Conservation (phyloP, 768 basidiomycete species). For the Trametes coccinea region DNA sequence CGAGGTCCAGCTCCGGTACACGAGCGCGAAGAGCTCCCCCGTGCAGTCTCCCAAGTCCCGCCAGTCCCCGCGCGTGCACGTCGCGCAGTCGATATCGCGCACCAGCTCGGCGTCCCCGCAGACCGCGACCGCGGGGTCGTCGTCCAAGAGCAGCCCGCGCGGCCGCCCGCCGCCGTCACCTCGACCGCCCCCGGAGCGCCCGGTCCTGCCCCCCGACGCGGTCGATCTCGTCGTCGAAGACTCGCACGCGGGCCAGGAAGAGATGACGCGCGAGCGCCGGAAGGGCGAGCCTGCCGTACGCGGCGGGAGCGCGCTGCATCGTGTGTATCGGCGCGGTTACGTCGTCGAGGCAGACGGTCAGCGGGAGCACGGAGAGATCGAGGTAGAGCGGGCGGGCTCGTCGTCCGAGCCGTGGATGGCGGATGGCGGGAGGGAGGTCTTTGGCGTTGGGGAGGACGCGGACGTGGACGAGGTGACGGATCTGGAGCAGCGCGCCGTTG, state of each 20-base stretch:
- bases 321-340: slow-evolving; percentile 57
- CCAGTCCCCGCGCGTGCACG: slow-evolving; percentile 16
- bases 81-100: slow-evolving; percentile 7
- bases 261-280: slow-evolving; percentile 52
- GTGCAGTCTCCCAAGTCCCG: slow-evolving; percentile 22
- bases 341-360: slow-evolving; percentile 40
- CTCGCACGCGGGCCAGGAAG: slow-evolving; percentile 51
- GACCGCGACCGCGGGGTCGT: slow-evolving; percentile 15
- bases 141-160: slow-evolving; percentile 22
- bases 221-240: slow-evolving; percentile 89
- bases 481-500: slow-evolving; percentile 29
- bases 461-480: slow-evolving; percentile 38
- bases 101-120: slow-evolving; percentile 16
- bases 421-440: slow-evolving; percentile 22
- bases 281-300: slow-evolving; percentile 60
- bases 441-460: slow-evolving; percentile 43
- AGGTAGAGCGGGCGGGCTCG: slow-evolving; percentile 34
- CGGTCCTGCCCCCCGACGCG: slow-evolving; percentile 63
- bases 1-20: slow-evolving; percentile 52
- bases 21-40: slow-evolving; percentile 28
- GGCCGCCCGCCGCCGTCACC: slow-evolving; percentile 26
- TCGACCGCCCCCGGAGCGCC: slow-evolving; percentile 23
- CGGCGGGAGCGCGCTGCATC: slow-evolving; percentile 42
- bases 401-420: slow-evolving; percentile 14
- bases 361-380: slow-evolving; percentile 41